Conservation (phyloP, 108 stramenopile species). For the Ochromonas danica region DNA sequence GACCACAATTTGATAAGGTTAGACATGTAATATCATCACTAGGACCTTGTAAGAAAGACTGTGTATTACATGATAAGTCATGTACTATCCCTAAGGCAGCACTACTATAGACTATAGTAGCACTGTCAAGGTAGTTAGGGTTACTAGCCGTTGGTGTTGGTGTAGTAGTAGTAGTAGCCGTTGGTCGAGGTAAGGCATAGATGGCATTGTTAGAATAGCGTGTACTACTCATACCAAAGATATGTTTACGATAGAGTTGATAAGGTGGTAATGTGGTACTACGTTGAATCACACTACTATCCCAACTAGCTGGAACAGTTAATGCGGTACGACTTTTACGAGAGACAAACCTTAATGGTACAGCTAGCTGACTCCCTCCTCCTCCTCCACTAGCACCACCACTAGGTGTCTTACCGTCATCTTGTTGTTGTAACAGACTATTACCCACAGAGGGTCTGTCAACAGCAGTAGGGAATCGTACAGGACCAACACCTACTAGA, state of each 20-base stretch:
- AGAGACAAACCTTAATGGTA: constrained; percentile 21
- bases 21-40: constrained; percentile 47
- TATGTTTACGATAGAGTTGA: background rate
- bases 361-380: background rate
- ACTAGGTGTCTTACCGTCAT: too few relatives aligned
- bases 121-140: background rate
- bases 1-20: constrained; percentile 41
- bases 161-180: background rate
- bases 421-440: background rate
- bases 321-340: background rate
- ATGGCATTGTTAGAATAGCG: background rate
- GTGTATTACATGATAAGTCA: constrained; percentile 41
- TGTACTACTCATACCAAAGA: constrained; percentile 8
- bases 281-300: too few relatives aligned
- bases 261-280: too few relatives aligned
- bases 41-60: constrained; percentile 51
- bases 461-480: background rate
- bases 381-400: background rate
- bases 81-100: constrained; percentile 52
- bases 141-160: background rate
- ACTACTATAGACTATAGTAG: constrained; percentile 40
- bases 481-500: background rate
- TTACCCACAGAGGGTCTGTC: background rate
- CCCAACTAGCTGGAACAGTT: background rate
- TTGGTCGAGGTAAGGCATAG: background rate